Conservation (phyloP, 306 rosid genomes). For the Ceratonia siliqua region DNA sequence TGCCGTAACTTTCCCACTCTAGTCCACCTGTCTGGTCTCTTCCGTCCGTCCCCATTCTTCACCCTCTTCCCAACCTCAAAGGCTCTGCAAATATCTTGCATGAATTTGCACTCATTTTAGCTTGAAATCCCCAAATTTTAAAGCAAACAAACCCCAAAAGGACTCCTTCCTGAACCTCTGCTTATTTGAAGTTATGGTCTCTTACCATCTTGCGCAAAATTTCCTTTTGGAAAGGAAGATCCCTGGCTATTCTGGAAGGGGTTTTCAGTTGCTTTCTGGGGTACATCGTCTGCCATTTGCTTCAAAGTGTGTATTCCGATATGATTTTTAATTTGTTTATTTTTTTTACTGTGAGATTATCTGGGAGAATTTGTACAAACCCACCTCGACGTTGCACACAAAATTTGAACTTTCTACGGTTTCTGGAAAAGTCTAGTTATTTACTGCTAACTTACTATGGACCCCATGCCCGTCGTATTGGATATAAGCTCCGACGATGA, state of each 20-base stretch:
- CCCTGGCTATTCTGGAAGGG: background rate
- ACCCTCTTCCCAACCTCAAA: no score
- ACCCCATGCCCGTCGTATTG: constrained; percentile 41
- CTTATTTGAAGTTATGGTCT: background rate
- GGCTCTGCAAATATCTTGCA: background rate
- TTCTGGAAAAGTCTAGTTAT: constrained; percentile 27
- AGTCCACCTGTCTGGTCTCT: background rate
- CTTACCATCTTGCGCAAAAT: background rate
- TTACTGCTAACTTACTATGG: constrained; percentile 21
- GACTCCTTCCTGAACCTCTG: background rate
- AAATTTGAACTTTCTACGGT: background rate
- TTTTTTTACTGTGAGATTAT: background rate
- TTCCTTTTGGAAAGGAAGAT: background rate
- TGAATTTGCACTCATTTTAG: background rate
- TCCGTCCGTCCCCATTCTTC: no score
- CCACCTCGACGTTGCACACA: background rate
- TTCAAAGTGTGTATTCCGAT: background rate
- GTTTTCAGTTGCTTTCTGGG: background rate
- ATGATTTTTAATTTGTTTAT: background rate
- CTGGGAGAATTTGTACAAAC: constrained; percentile 16
- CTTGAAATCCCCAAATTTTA: no score
- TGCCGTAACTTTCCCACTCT: background rate
- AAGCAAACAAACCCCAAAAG: no score
- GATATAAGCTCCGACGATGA: constrained; percentile 94
- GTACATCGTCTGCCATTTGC: background rate